phyloP scores from a whole-genome alignment of 2,329 filamentous ascomycete genomes.

The Cytospora mali region DNA sequence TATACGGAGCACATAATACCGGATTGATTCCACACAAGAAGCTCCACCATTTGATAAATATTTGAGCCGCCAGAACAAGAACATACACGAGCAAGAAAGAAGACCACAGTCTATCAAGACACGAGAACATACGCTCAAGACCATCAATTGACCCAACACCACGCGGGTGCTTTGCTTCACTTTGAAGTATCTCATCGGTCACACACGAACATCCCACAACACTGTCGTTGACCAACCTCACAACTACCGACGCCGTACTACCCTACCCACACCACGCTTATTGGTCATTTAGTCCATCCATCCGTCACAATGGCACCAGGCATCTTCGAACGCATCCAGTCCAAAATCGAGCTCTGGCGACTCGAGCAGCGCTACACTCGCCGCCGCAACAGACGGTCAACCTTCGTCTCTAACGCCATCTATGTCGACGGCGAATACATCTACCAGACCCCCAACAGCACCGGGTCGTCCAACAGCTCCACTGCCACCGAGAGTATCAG shows the following conservation, averaged over 20 bases:
- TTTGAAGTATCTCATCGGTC: not conserved
- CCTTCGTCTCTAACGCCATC: slow-evolving; percentile 83
- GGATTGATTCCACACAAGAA: slow-evolving; percentile 22
- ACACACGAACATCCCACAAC: not conserved
- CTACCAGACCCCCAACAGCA: slow-evolving; percentile 67
- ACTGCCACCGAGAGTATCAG: slow-evolving; percentile 43
- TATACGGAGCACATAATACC: slow-evolving; percentile 12
- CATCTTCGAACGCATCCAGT: slow-evolving; percentile 62
- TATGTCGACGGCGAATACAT: slow-evolving; percentile 97
- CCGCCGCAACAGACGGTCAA: slow-evolving; percentile 81
- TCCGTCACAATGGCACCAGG: slow-evolving; percentile 48
- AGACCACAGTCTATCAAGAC: not conserved
- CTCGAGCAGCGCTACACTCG: slow-evolving; percentile 95
- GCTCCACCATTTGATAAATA: slow-evolving; percentile 12
- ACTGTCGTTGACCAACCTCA: too few species aligned
- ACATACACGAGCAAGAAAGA: not conserved
- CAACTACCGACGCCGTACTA: not conserved
- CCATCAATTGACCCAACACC: not conserved
- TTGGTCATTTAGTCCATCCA: not conserved
- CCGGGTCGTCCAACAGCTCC: slow-evolving; percentile 55
- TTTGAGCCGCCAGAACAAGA: not conserved
- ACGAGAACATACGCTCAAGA: not conserved
- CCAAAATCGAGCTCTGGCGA: slow-evolving; percentile 85
- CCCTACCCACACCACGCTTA: not conserved
- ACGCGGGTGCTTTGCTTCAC: not conserved